Base-by-base conservation (phyloP, 73 alveolate species). In the Paramecium biaurelia region DNA sequence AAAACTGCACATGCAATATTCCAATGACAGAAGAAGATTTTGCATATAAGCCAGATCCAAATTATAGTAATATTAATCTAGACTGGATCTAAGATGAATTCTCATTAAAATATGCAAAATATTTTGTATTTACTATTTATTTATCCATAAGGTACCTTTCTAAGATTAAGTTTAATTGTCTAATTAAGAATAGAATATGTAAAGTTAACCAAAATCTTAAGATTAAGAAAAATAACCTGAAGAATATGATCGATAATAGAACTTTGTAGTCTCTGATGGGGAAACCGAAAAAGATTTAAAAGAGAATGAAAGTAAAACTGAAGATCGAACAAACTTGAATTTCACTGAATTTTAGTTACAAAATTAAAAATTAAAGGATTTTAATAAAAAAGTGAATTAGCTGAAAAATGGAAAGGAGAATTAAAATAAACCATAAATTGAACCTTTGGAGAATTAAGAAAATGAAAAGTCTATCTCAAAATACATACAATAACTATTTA, bases 11-110 rank as follows among this genome's bases (percentile, higher is more conserved):
- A 5, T 26, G 84, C 45, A 63, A 63, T 32, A 63, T 63, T 30
- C 84, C 84, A 24, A 63, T 63, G 84, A 63, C 84, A 26, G 84
- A 63, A 63, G 84, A 63, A 6, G 84, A 63, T 32, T 63, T 63
- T 63, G 84, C 84, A 26, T 63, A 63, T 32, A 63, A 63, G 4
- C 84, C 84, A 30, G 84, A 63, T 26, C 84, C 84, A 23, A 53
- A n/a, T 0, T 53, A 53, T 53, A 63, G 11, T 30, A 63, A 63
- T 32, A 9, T 14, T 12, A 63, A 63, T 63, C 12, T 63, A 32
- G 84, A 63, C 8, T 63, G 84, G 84, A 26, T 63, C 12, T 32
- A 63, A 26, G 84, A 63, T 63, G 84, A 63, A 30, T 63, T 63
- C 53, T 63, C 84, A 23, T 26, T 32, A 26, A 9, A 63, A 63